Conservation (phyloP, 164 flowering plant species). For the Magnolia sinica region DNA sequence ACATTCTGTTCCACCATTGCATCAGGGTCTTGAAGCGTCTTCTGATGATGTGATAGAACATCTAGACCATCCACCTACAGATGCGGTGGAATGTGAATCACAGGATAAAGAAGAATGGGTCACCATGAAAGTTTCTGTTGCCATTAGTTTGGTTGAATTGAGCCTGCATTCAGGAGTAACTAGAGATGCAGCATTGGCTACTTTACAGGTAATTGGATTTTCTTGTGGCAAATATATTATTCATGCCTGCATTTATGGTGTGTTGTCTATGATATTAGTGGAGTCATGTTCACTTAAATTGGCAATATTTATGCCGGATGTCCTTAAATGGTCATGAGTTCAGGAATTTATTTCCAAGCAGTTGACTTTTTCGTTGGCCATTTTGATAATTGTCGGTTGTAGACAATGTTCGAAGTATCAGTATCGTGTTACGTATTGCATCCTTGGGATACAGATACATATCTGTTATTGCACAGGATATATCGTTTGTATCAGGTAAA, state of each 20-base stretch:
- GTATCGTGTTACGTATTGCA: too few species aligned
- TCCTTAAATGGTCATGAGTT: too few species aligned
- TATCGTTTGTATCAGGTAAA: too few species aligned
- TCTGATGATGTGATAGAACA: constrained; percentile 28
- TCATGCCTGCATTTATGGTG: background rate
- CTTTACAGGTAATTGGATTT: constrained; percentile 63
- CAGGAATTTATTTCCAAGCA: too few species aligned
- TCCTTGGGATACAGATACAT: too few species aligned
- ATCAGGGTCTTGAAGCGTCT: constrained; percentile 18
- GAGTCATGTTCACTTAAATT: too few species aligned
- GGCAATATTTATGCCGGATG: too few species aligned
- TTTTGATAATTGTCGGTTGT: too few species aligned
- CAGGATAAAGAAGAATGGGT: constrained; percentile 44
- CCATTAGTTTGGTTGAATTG: constrained; percentile 61
- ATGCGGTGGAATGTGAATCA: constrained; percentile 25
- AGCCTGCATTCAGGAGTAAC: constrained; percentile 59
- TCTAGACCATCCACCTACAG: constrained; percentile 19
- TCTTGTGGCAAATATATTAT: background rate
- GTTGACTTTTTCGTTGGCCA: too few species aligned
- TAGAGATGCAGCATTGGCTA: constrained; percentile 76
- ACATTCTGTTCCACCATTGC: constrained; percentile 48
- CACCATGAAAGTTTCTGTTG: constrained; percentile 55
- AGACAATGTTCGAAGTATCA: too few species aligned
- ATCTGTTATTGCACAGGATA: too few species aligned
- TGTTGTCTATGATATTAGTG: background rate